Conservation (phyloP, 352 stramenopile genomes). For the Globisporangium carolinianum region DNA sequence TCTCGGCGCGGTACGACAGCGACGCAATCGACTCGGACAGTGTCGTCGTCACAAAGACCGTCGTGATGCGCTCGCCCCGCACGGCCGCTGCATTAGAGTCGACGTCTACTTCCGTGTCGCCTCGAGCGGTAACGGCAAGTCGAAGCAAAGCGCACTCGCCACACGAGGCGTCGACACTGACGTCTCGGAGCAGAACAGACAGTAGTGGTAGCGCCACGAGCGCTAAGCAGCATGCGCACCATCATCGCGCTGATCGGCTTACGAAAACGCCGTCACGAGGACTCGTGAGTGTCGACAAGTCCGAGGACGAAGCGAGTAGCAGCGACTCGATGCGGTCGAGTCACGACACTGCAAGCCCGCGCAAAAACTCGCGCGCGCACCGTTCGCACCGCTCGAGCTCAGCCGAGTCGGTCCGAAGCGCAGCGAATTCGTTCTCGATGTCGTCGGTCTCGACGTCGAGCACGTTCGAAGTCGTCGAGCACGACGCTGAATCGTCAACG, state of each 20-base stretch:
- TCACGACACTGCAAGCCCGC: background rate
- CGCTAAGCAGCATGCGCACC: background rate
- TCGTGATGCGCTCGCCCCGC: conserved; percentile 41
- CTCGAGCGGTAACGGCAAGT: background rate
- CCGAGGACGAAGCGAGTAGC: conserved; percentile 7
- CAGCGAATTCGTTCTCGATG: background rate
- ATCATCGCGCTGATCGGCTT: background rate
- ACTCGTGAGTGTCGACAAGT: conserved; percentile 13
- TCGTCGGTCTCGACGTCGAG: conserved; percentile 1
- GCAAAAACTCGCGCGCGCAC: conserved; percentile 1
- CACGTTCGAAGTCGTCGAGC: conserved; percentile 2
- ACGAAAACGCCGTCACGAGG: conserved; percentile 11
- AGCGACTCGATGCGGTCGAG: background rate
- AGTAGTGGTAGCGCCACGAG: background rate
- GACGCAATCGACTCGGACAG: conserved; percentile 19
- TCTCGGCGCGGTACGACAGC: conserved; percentile 36
- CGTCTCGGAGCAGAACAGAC: background rate
- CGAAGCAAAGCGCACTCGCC: conserved; percentile 1
- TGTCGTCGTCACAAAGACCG: conserved; percentile 48
- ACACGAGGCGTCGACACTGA: conserved; percentile 1
- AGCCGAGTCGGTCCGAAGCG: conserved; percentile 5
- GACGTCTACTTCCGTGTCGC: background rate
- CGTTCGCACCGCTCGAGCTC: conserved; percentile 6
- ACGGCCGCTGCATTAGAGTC: background rate
- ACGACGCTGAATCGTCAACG: background rate